Percentiles rank a stretch among this genome's conserved stretches.
These are phyloP conservation scores for Candida pseudoviswanathii DNA, from an alignment of 1,139 yeast genomes.

Conservation along the genomic window DNA sequence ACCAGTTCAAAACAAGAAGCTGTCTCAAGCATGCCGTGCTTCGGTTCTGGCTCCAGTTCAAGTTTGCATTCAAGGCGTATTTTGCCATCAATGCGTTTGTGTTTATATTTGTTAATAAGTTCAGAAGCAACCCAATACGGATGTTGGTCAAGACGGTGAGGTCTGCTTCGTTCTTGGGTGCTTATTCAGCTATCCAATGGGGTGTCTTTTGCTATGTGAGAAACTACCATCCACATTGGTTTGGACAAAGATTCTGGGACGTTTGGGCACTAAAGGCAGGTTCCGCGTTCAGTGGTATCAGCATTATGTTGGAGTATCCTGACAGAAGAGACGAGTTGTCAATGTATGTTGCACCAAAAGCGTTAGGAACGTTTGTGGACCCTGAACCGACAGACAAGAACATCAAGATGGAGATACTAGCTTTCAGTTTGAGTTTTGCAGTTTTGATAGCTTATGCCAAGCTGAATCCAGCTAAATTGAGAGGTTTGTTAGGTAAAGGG, in stretches of 20 bases:
- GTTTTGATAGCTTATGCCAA: conserved; percentile 25
- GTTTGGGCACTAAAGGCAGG: conserved; percentile 36
- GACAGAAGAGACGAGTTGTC: conserved; percentile 43
- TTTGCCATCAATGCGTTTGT: conserved; percentile 22
- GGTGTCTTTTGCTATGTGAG: conserved; percentile 40
- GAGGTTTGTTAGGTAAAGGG: conserved; percentile 31
- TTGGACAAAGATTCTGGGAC: conserved; percentile 24
- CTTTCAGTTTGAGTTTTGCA: conserved; percentile 38
- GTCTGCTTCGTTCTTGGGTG: conserved; percentile 40
- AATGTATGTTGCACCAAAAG: conserved; percentile 42
- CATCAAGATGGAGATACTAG: conserved; percentile 24
- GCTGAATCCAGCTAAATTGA: conserved; percentile 22
- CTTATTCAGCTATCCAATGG: conserved; percentile 40
- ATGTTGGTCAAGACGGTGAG: conserved; percentile 21
- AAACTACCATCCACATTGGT: conserved; percentile 25
- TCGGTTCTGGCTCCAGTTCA: conserved; percentile 36
- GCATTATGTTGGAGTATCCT: conserved; percentile 36
- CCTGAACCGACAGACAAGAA: conserved; percentile 20
- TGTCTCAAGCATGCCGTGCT: conserved; percentile 40
- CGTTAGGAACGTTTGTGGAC: conserved; percentile 34
- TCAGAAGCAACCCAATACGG: conserved; percentile 13
- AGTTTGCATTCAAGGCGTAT: conserved; percentile 32
- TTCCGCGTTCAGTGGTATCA: conserved; percentile 34
- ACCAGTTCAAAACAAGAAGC: conserved; percentile 30
- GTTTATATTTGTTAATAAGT: conserved; percentile 16